Conservation (phyloP, 495 filamentous ascomycete species). For the Xylaria bambusicola region DNA sequence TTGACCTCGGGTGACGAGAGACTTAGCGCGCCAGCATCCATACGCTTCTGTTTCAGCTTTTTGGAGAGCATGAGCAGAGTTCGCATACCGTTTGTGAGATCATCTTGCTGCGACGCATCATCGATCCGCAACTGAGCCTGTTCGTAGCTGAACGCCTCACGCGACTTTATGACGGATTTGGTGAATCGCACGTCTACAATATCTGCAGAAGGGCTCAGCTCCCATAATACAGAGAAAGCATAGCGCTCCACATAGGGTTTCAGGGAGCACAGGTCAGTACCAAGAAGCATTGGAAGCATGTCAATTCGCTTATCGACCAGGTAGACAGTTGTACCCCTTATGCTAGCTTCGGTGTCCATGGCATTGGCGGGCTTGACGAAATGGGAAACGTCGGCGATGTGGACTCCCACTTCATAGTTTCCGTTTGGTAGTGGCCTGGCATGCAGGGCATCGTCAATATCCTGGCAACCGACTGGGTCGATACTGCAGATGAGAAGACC, state of each 20-base stretch:
- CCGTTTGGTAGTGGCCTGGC: slow-evolving; percentile 83
- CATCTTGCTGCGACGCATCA: slow-evolving; percentile 79
- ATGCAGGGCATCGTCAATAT: slow-evolving; percentile 97
- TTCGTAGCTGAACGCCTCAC: slow-evolving; percentile 97
- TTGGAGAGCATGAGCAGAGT: slow-evolving; percentile 84
- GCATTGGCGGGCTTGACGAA: slow-evolving; percentile 96
- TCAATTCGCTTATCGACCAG: slow-evolving; percentile 98
- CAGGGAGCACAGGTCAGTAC: slow-evolving; percentile 93
- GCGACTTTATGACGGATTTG: slow-evolving; percentile 97
- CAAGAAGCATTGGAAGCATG: slow-evolving; percentile 94
- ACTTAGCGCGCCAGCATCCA: slow-evolving; percentile 93
- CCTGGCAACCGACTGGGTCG: slow-evolving; percentile 92
- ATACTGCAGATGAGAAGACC: slow-evolving; percentile 93
- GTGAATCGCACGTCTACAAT: slow-evolving; percentile 82
- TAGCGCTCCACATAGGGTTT: slow-evolving; percentile 98
- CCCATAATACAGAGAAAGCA: slow-evolving; percentile 95
- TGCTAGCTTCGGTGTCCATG: slow-evolving; percentile 93
- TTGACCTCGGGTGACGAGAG: slow-evolving; percentile 94
- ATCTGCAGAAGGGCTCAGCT: slow-evolving; percentile 81
- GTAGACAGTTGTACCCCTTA: slow-evolving; percentile 95
- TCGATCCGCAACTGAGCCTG: slow-evolving; percentile 92
- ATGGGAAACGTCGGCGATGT: slow-evolving; percentile 97
- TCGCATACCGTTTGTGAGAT: slow-evolving; percentile 88
- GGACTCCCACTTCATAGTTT: slow-evolving; percentile 96
- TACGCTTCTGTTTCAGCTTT: slow-evolving; percentile 91